Evolutionary conservation across 2,329 filamentous ascomycete genomes (phyloP), one percentile per base, ranked within the genome.

Genomic region (Alternaria sp.): DNA sequence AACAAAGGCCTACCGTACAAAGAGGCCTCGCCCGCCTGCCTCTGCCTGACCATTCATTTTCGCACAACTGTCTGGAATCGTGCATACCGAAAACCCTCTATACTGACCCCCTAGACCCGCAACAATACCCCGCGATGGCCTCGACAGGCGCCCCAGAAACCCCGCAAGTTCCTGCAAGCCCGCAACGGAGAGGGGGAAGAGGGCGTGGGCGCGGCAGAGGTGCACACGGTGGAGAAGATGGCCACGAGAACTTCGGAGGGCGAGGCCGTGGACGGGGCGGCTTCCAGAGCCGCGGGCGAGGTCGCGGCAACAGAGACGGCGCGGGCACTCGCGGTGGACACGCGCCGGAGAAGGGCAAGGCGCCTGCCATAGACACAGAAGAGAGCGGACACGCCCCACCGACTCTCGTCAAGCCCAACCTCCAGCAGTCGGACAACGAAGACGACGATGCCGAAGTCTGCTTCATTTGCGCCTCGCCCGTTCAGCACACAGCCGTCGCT

Each of bases 391-490:
- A 66, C 30, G 45, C 55, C 21, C 36, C 25, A 30, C 32, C 57
- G 23, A 25, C 51, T n/a, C 49, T 62, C 12, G 49, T 47, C 6
- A 60, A 63, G 40, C 57, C 61, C 7, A 54, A 44, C 26, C 51
- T 32, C 10, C 66, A 44, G 46, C 57, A 47, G 28, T 64, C 51
- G 12, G 61, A 69, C 45, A 67, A 69, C 49, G 75, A 53, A 76
- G 80, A 64, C 83, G 68, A 80, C 4, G 87, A 87, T 51, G 87
- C 86, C 26, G 87, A 97, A 66, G 87, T 97, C 65, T 99, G 96
- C 87, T 98, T 98, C 81, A 99, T 99, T 76, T 99, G 96, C 81
- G 95, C 96, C 60, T 97, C 94, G 68, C 88, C 90, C 3, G 90
- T 99, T 51, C 89, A 91, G 52, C 93, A 98, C 83, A 90, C 93